Evolutionary conservation across 164 flowering plant species (phyloP).

Genomic region (Umbellularia californica): DNA sequence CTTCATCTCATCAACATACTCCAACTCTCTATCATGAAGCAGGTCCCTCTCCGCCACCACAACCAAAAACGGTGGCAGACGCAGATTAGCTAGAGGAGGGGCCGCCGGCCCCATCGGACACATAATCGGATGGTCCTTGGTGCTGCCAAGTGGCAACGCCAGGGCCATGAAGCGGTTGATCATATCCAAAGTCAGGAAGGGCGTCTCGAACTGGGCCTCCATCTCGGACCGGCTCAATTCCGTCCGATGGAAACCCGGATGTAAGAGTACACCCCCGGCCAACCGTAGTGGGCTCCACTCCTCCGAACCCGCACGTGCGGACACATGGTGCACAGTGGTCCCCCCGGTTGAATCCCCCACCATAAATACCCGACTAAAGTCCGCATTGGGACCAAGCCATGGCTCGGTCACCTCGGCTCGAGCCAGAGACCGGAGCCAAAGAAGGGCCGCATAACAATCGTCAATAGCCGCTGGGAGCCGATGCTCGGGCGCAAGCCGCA

Average conservation of each 20-base stretch:
- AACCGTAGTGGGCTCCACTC: constrained; percentile 30
- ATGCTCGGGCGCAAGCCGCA: constrained; percentile 68
- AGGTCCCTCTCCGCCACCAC: constrained; percentile 63
- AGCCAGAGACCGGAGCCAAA: constrained; percentile 55
- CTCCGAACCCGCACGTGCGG: constrained; percentile 41
- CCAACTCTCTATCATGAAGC: constrained; percentile 63
- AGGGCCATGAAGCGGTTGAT: constrained; percentile 56
- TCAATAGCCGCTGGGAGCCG: constrained; percentile 71
- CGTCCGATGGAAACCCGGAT: constrained; percentile 57
- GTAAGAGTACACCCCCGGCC: constrained; percentile 64
- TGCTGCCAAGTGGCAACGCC: constrained; percentile 55
- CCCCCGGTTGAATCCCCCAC: constrained; percentile 86
- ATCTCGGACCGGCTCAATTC: constrained; percentile 59
- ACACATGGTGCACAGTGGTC: constrained; percentile 62
- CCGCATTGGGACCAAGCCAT: constrained; percentile 41
- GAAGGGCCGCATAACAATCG: constrained; percentile 47
- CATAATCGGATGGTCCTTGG: constrained; percentile 71
- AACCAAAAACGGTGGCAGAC: constrained; percentile 57
- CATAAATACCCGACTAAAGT: constrained; percentile 60
- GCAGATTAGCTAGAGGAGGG: constrained; percentile 31
- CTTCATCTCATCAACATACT: constrained; percentile 66
- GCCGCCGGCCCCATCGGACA: constrained; percentile 75
- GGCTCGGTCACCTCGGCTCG: constrained; percentile 25
- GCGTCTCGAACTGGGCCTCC: constrained; percentile 41
- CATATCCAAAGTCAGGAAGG: constrained; percentile 69